A percentile compares a stretch with the other conserved stretches of the same genome.
These are phyloP conservation scores for Podospora sp. DNA, from an alignment of 495 filamentous ascomycete species.

Conservation along the genomic window DNA sequence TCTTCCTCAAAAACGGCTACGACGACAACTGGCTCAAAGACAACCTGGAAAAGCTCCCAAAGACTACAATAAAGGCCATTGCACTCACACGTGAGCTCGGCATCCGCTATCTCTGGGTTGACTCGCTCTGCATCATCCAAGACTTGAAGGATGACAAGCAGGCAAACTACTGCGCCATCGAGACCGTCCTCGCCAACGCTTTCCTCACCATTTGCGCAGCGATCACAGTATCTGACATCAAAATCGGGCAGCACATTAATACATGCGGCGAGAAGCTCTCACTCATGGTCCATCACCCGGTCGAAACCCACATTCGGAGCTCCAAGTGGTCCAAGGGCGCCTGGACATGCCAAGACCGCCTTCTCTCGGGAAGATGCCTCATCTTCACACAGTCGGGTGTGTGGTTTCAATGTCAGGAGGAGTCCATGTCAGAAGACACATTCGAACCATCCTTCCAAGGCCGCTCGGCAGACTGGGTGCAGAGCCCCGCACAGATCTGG, in stretches of 20 bases:
- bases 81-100: neutral
- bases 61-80: neutral
- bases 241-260: neutral
- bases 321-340: conserved; percentile 12
- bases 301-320: conserved; percentile 10
- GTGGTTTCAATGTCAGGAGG: conserved; percentile 17
- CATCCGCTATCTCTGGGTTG: conserved; percentile 5
- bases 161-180: neutral
- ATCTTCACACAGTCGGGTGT: conserved; percentile 1
- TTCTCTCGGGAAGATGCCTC: conserved; percentile 13
- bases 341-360: conserved; percentile 15
- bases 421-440: conserved; percentile 15
- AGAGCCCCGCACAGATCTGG: conserved; percentile 15
- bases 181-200: conserved; percentile 2
- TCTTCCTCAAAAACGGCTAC: neutral
- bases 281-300: conserved; percentile 14
- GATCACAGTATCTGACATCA: neutral
- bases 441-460: conserved; percentile 14
- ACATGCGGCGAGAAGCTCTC: conserved; percentile 11
- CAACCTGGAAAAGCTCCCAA: neutral
- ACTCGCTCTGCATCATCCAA: conserved; percentile 14
- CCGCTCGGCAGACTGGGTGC: conserved; percentile 13
- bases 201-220: conserved; percentile 10
- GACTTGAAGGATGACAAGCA: neutral
- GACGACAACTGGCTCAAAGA: neutral